Base-by-base conservation (phyloP, 177 flowering plant species). In the Vitis hybrid region DNA sequence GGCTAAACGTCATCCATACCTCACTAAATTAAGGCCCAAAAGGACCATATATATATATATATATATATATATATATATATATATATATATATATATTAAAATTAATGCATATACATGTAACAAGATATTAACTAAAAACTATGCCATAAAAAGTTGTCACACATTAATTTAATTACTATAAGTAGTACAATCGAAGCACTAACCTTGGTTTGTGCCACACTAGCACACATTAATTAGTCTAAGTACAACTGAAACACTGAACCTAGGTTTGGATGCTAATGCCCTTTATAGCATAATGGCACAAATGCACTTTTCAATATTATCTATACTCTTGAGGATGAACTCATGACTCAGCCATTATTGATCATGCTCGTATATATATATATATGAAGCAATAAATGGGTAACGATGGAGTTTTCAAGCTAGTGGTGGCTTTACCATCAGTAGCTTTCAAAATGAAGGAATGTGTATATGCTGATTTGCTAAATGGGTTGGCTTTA, bases 241-340 rank as follows among this genome's bases (percentile, higher is more conserved):
- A 54, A 73, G 70, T 72, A 76, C 74, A 74, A 75, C n/a, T 27
- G 73, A 67, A 76, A 70, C 76, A 71, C 73, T 63, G 62, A 70
- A 74, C 74, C 75, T 72, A 64, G 76, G 71, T 75, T 71, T 68
- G 74, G 72, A 69, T 64, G 60, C 64, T 69, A 71, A 70, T 76
- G 77, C 46, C 58, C 80, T 74, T 80, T 70, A 65, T 70, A 78
- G 72, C 70, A 61, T 67, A 66, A 64, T 64, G 78, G 74, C 68
- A 69, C 49, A 60, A 16, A 50, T 65, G 46, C 51, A 70, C 71
- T 71, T 74, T 74, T 52, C 61, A 35, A 69, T 64, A 35, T 64
- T 70, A 66, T 66, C 51, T 55, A 64, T 7, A 7, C 60, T 11
- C 18, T 21, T 13, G 4, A 55, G 48, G 64, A 74, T 59, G 10